These are phyloP conservation scores for Podospora pseudopauciseta DNA, from an alignment of 495 filamentous ascomycete genomes.

Conservation along the genomic window DNA sequence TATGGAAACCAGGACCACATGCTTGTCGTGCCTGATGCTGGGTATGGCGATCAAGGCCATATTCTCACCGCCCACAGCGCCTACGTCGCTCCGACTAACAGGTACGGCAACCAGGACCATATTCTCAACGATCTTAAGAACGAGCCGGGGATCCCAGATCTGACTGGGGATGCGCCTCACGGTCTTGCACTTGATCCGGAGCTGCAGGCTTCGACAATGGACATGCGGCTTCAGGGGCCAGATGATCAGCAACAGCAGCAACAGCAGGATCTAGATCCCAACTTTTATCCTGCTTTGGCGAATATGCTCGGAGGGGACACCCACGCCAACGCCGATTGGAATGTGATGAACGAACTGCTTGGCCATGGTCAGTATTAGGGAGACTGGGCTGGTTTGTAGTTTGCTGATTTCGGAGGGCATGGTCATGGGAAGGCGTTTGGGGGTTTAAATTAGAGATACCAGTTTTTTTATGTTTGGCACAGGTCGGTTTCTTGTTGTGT, in stretches of 20 bases:
- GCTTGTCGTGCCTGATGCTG: background rate
- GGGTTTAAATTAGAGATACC: background rate
- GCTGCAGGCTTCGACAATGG: constrained; percentile 7
- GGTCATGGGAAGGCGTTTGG: background rate
- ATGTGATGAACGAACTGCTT: background rate
- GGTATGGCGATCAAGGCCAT: background rate
- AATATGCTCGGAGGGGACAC: background rate
- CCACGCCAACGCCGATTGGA: background rate
- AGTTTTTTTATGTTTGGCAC: background rate
- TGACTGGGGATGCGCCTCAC: background rate
- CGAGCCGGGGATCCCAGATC: background rate
- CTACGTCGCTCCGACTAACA: background rate
- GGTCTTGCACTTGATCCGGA: constrained; percentile 20
- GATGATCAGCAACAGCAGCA: background rate
- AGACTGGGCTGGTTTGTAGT: background rate
- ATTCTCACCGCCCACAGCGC: background rate
- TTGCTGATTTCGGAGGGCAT: background rate
- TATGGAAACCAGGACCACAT: background rate
- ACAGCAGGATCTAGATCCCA: background rate
- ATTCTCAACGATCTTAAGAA: background rate
- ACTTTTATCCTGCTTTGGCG: background rate
- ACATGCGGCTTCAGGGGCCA: background rate
- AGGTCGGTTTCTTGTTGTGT: background rate
- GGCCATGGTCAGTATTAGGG: background rate
- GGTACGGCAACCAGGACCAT: background rate